phyloP scores from a whole-genome alignment of 345 rosid species.

The Rhodomyrtus tomentosa region DNA sequence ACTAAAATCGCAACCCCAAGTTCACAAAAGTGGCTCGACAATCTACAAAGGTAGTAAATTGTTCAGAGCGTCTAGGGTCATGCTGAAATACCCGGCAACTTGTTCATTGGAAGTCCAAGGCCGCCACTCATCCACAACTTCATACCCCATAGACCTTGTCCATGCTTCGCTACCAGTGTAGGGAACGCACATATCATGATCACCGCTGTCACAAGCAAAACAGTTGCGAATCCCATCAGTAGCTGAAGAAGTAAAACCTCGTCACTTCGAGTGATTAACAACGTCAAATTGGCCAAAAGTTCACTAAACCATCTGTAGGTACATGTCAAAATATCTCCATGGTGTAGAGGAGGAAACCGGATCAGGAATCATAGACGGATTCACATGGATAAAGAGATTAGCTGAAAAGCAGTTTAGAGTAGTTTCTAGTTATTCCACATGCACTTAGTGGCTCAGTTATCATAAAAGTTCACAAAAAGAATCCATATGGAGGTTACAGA shows the following conservation, averaged over 20 bases:
- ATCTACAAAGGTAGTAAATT: background rate
- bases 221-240: background rate
- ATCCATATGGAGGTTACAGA: background rate
- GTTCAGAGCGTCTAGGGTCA: background rate
- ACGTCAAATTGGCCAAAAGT: background rate
- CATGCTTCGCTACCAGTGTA: conserved; percentile 86
- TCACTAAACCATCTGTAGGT: background rate
- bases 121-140: conserved; percentile 72
- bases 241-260: background rate
- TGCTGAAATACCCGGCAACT: conserved; percentile 57
- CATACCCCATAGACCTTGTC: conserved; percentile 76
- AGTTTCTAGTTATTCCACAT: background rate
- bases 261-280: background rate
- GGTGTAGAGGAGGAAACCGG: background rate
- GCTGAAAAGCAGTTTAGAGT: background rate
- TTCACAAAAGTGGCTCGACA: background rate
- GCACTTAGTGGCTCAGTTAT: background rate
- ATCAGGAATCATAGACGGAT: background rate
- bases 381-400: background rate
- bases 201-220: conserved; percentile 43
- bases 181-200: conserved; percentile 95
- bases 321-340: background rate
- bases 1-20: background rate
- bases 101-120: conserved; percentile 58
- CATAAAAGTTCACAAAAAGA: background rate